A percentile compares a stretch with the other conserved stretches of the same genome.
Evolutionary conservation across 2,329 filamentous ascomycete species (phyloP).

Genomic region (Ciborinia camelliae): DNA sequence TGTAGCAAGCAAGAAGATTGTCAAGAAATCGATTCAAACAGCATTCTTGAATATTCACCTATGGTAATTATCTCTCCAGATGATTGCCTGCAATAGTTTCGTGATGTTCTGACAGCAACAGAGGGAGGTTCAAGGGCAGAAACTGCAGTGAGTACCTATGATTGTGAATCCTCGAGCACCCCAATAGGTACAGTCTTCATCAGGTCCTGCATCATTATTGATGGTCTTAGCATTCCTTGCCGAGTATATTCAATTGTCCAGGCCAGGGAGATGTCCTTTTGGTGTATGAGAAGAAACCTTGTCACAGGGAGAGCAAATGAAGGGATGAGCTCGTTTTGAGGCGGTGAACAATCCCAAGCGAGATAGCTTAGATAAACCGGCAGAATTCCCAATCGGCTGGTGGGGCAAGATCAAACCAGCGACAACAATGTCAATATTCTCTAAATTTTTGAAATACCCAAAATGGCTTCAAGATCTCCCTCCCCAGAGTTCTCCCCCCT

Average conservation of each 20-base stretch:
- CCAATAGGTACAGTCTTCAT: not conserved
- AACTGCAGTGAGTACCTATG: not conserved
- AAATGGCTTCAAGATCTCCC: conserved; percentile 33
- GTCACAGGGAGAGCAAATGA: conserved; percentile 9
- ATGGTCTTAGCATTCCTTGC: conserved; percentile 19
- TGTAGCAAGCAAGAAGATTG: not conserved
- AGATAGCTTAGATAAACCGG: not conserved
- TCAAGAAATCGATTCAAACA: not conserved
- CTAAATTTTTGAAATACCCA: not conserved
- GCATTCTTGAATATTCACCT: not conserved
- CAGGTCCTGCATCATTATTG: not conserved
- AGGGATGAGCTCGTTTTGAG: not conserved
- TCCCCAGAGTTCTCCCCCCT: conserved; percentile 38
- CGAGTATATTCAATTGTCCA: conserved; percentile 4
- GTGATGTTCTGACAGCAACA: not conserved
- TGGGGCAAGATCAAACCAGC: conserved; percentile 11
- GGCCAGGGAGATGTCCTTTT: not conserved
- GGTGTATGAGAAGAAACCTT: not conserved
- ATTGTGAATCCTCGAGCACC: not conserved
- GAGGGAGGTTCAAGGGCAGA: not conserved
- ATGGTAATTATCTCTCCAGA: not conserved
- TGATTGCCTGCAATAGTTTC: not conserved
- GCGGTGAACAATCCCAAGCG: not conserved
- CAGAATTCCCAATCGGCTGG: conserved; percentile 2
- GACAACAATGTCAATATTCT: not conserved